phyloP scores from a whole-genome alignment of 176 grass and related monocot species.

The Rhipidocladum racemiflorum region DNA sequence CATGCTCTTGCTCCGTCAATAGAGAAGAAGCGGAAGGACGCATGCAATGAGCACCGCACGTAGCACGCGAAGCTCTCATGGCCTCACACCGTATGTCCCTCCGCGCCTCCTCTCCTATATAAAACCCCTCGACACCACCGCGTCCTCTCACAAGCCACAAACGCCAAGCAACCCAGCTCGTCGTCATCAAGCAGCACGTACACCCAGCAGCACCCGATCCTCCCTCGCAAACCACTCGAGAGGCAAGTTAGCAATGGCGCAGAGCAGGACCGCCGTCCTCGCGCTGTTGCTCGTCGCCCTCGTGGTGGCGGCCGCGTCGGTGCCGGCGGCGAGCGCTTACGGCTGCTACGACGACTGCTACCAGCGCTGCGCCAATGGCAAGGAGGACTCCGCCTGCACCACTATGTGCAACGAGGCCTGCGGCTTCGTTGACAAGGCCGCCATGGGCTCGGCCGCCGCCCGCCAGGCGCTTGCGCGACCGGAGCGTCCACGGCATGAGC shows the following conservation, averaged over 20 bases:
- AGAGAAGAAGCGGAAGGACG: no score
- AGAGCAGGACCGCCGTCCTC: slow-evolving; percentile 18
- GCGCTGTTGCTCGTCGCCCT: slow-evolving; percentile 10
- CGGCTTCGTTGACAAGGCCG: not conserved
- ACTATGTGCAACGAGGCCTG: slow-evolving; percentile 59
- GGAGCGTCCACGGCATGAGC: not conserved
- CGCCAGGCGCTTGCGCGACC: not conserved
- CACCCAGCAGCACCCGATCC: not conserved
- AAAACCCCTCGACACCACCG: not conserved
- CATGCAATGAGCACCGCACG: not conserved
- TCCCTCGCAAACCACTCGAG: not conserved
- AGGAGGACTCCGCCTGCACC: slow-evolving; percentile 41
- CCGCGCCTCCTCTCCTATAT: not conserved
- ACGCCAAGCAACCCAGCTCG: not conserved
- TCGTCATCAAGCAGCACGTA: not conserved
- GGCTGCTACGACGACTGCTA: slow-evolving; percentile 63
- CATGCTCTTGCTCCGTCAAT: not conserved
- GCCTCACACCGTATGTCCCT: not conserved
- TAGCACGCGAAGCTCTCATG: not conserved
- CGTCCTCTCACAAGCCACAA: not conserved
- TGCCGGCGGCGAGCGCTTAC: slow-evolving; percentile 28
- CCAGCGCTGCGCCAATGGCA: slow-evolving; percentile 57
- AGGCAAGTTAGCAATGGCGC: not conserved
- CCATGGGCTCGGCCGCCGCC: not conserved
- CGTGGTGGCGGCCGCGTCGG: slow-evolving; percentile 5